Percentiles rank a stretch among this genome's conserved stretches.
These are phyloP conservation scores for Canna indica DNA, from an alignment of 176 grass and related monocot species.

Conservation along the genomic window DNA sequence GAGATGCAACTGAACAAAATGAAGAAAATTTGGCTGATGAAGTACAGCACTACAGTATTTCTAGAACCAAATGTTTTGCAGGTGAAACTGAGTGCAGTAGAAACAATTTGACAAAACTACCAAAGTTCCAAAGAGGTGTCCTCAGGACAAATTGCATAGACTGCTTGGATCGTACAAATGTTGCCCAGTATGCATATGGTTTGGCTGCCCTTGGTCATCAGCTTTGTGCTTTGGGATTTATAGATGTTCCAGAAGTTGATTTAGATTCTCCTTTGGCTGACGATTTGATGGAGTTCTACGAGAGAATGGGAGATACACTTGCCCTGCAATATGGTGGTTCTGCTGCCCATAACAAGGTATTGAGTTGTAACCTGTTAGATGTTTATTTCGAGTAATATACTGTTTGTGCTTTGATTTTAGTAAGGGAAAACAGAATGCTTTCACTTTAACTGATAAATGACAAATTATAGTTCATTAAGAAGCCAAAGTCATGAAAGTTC, in stretches of 20 bases:
- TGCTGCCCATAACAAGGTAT: slow-evolving; percentile 98
- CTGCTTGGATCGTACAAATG: slow-evolving; percentile 96
- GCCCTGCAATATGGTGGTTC: slow-evolving; percentile 85
- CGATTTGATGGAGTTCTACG: slow-evolving; percentile 85
- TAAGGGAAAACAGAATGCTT: too few species aligned
- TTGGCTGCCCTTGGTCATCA: slow-evolving; percentile 75
- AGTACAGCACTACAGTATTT: background rate
- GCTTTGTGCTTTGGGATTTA: slow-evolving; percentile 54
- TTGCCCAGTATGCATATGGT: slow-evolving; percentile 88
- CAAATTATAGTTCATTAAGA: too few species aligned
- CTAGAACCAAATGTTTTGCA: background rate
- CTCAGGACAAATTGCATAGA: slow-evolving; percentile 98
- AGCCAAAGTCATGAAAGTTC: too few species aligned
- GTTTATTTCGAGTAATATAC: too few species aligned
- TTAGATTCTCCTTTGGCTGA: slow-evolving; percentile 56
- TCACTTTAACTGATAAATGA: too few species aligned
- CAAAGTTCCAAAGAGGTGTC: slow-evolving; percentile 71
- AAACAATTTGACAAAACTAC: slow-evolving; percentile 25
- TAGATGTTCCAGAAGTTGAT: slow-evolving; percentile 52
- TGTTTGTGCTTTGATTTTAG: too few species aligned
- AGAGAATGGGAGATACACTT: slow-evolving; percentile 87
- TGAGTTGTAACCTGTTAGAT: background rate
- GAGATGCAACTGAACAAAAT: slow-evolving; percentile 12
- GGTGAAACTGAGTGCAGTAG: slow-evolving; percentile 6
- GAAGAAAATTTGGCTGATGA: slow-evolving; percentile 13